Evolutionary conservation across 75 land plant genomes (phyloP).

Genomic region (Sequoiadendron giganteum): DNA sequence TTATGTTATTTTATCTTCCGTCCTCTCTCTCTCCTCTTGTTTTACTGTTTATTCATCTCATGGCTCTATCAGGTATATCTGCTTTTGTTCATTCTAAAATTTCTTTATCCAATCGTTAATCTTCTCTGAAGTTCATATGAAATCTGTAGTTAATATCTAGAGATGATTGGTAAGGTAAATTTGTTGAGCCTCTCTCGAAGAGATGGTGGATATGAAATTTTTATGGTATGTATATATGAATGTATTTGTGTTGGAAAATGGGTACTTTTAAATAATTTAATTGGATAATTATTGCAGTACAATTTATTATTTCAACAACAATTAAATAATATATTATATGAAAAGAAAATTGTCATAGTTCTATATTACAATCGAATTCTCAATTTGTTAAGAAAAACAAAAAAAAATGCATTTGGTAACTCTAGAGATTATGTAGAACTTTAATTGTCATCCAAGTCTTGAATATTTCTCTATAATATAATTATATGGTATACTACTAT

Average conservation of each 20-base stretch:
- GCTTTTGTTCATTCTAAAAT: not conserved
- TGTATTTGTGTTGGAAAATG: not conserved
- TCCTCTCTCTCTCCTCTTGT: not conserved
- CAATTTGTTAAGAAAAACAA: not conserved
- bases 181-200: not conserved
- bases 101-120: not conserved
- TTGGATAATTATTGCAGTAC: not conserved
- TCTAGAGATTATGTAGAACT: not conserved
- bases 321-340: not conserved
- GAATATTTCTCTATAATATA: not conserved
- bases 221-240: not conserved
- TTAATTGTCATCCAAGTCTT: not conserved
- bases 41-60: not conserved
- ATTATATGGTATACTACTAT: not conserved
- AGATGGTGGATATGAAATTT: not conserved
- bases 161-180: not conserved
- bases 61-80: not conserved
- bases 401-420: not conserved
- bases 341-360: not conserved
- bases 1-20: not conserved
- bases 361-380: not conserved
- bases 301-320: not conserved
- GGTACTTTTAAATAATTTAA: not conserved
- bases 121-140: not conserved
- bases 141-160: not conserved